Percentiles rank a stretch among this genome's conserved stretches.
Conservation (phyloP, 306 rosid genomes). For the Luffa acutangula region DNA sequence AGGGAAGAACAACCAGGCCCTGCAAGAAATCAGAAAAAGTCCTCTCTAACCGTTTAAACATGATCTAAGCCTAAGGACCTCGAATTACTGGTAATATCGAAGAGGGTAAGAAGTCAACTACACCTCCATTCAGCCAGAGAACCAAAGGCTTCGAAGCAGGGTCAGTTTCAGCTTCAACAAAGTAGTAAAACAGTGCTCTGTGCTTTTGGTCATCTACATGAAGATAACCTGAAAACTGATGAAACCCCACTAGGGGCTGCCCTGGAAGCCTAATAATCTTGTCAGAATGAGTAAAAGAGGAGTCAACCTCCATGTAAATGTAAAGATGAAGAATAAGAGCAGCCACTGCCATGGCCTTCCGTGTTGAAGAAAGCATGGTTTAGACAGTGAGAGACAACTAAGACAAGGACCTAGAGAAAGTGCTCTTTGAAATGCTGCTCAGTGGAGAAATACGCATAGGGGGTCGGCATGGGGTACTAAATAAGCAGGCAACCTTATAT, state of each 20-base stretch:
- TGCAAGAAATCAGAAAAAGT: not conserved
- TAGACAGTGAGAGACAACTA: not conserved
- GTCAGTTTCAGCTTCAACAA: slow-evolving; percentile 59
- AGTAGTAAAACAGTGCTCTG: slow-evolving; percentile 67
- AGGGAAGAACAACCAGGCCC: slow-evolving; percentile 56
- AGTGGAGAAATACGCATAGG: not conserved
- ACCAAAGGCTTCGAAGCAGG: slow-evolving; percentile 82
- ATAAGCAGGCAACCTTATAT: not conserved
- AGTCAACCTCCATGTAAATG: slow-evolving; percentile 13
- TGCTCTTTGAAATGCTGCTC: not conserved
- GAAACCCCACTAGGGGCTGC: slow-evolving; percentile 57
- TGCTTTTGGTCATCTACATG: slow-evolving; percentile 48
- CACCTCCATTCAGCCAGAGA: slow-evolving; percentile 65
- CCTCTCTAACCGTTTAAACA: too few relatives aligned
- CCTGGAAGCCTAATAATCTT: slow-evolving; percentile 47
- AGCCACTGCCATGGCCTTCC: slow-evolving; percentile 22
- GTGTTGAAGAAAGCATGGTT: not conserved
- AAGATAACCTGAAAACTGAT: slow-evolving; percentile 70
- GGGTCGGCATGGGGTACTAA: not conserved
- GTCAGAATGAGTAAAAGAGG: slow-evolving; percentile 24
- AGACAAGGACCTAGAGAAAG: not conserved
- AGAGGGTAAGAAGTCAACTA: not conserved
- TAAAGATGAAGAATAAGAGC: slow-evolving; percentile 16
- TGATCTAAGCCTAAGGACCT: not conserved
- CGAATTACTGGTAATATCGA: not conserved